These are phyloP conservation scores for Brassica nigra DNA, from an alignment of 345 rosid genomes.

Conservation along the genomic window DNA sequence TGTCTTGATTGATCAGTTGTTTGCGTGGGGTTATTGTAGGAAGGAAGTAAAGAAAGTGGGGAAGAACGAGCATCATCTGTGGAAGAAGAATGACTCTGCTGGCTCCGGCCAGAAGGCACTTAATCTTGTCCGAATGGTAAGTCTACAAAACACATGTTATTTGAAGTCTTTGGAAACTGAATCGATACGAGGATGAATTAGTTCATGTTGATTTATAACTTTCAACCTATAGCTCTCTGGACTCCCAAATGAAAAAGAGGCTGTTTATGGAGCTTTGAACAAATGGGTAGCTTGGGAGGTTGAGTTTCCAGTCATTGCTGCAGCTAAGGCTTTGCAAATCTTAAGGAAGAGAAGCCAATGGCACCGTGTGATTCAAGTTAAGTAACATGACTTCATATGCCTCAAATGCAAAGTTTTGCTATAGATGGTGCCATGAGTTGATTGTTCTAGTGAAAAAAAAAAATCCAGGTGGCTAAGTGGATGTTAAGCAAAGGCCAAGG, in stretches of 20 bases:
- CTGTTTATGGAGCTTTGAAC: slow-evolving; percentile 78
- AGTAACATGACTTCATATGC: background rate
- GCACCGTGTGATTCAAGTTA: slow-evolving; percentile 88
- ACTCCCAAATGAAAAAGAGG: slow-evolving; percentile 78
- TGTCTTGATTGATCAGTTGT: slow-evolving; percentile 14
- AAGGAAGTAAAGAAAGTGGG: slow-evolving; percentile 48
- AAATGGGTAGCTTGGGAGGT: slow-evolving; percentile 90
- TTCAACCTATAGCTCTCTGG: slow-evolving; percentile 59
- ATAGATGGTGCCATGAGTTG: slow-evolving; percentile 8
- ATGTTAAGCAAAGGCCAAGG: slow-evolving; percentile 97
- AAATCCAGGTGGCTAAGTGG: slow-evolving; percentile 80
- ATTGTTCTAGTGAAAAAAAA: slow-evolving; percentile 18
- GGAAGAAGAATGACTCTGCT: slow-evolving; percentile 81
- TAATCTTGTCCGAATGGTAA: slow-evolving; percentile 68
- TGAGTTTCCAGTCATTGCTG: slow-evolving; percentile 81
- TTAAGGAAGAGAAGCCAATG: slow-evolving; percentile 71
- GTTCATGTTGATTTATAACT: background rate
- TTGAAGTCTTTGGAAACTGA: background rate
- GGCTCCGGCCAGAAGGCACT: slow-evolving; percentile 80
- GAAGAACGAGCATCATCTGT: slow-evolving; percentile 64
- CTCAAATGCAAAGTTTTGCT: slow-evolving; percentile 7
- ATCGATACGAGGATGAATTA: background rate
- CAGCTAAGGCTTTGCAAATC: slow-evolving; percentile 67
- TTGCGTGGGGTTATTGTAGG: slow-evolving; percentile 41
- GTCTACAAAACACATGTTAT: slow-evolving; percentile 18